phyloP scores from a whole-genome alignment of 495 filamentous ascomycete species.

The Immersiella caudata region DNA sequence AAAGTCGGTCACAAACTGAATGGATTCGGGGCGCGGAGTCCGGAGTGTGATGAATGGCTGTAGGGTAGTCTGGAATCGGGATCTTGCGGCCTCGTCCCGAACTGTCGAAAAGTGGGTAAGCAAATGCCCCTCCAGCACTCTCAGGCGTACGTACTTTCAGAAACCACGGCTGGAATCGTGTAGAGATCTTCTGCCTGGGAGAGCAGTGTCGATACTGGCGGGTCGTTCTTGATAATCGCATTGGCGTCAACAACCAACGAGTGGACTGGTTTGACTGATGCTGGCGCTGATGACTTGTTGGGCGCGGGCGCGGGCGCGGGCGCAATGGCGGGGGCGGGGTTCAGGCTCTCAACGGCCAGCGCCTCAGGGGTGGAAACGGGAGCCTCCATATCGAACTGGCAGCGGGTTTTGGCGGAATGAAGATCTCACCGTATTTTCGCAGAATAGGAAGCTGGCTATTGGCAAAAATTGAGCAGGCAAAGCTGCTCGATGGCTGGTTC shows the following conservation, averaged over 20 bases:
- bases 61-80: conserved; percentile 78
- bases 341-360: conserved; percentile 17
- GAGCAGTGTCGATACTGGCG: conserved; percentile 75
- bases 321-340: conserved; percentile 35
- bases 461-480: neutral
- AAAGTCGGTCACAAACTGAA: conserved; percentile 81
- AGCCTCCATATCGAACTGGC: neutral
- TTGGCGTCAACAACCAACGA: conserved; percentile 88
- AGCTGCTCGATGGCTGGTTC: neutral
- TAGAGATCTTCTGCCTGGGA: conserved; percentile 74
- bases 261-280: conserved; percentile 66
- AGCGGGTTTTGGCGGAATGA: neutral
- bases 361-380: conserved; percentile 9
- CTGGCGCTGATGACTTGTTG: conserved; percentile 11
- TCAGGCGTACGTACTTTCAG: conserved; percentile 65
- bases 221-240: conserved; percentile 87
- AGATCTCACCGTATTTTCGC: neutral
- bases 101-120: conserved; percentile 24
- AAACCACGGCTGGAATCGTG: conserved; percentile 83
- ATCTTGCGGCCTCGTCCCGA: conserved; percentile 73
- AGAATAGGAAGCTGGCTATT: neutral
- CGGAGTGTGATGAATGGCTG: conserved; percentile 81
- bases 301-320: neutral
- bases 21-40: conserved; percentile 69
- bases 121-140: neutral